Base-by-base conservation (phyloP, 1,284 basidiomycete species). In the Chondrostereum purpureum region DNA sequence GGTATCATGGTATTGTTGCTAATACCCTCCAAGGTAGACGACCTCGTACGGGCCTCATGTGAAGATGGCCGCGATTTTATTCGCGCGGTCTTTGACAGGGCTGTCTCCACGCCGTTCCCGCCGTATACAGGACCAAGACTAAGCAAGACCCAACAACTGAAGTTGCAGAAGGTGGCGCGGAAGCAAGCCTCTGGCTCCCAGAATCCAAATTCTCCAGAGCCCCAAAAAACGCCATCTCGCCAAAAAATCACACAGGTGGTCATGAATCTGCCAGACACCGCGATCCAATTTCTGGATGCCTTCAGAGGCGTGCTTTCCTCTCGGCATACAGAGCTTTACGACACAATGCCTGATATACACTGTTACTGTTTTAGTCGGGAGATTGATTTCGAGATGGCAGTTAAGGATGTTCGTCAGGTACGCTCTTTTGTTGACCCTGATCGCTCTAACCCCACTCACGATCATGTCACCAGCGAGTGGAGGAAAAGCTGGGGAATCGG, bases 301-400 rank as follows among this genome's bases (percentile, higher is more conserved):
- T 98, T 89, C 68, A 75, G 77, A 1, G 92, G 92, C 0, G 67
- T 88, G 51, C 73, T 87, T 59, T 66, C 65, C 31, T 59, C 59
- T 27, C 39, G 58, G 58, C 38, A 53, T 53, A 13, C 57, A 60
- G 64, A 61, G 3, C 51, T 73, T 49, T 86, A 85, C 62, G 62
- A 67, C n/a, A 57, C 77, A 46, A 83, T 92, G 80, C 95, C 96
- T 0, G 79, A 92, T 73, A 75, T 99, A 5, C 96, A 99, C 61
- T 94, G 92, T 50, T 88, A 99, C 63, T 98, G 93, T 67, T 99
- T 99, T 64, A 93, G 92, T 31, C 83, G 92, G 50, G 88, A 93
- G 60, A 58, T 83, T n/a, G 89, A 92, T 43, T 63, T 59, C 27
- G 77, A 74, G 16, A 69, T 67, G 37, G 91, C 90, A 4, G 73